Conservation (phyloP, 495 filamentous ascomycete genomes). For the Filosporella fistucella region DNA sequence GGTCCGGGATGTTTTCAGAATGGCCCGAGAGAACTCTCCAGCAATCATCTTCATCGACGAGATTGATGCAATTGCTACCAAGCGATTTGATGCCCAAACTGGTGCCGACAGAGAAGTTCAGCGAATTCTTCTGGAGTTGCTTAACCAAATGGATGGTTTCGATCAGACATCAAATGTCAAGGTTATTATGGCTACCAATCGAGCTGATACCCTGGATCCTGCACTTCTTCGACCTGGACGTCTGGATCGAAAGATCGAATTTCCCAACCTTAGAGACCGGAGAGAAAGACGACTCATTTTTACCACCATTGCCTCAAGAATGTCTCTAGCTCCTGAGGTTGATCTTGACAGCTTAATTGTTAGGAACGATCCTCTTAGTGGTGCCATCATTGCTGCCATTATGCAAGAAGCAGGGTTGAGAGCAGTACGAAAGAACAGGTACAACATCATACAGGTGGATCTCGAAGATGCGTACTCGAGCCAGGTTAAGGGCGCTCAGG, state of each 20-base stretch:
- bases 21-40: constrained; percentile 97
- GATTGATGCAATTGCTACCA: constrained; percentile 97
- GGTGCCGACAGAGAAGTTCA: constrained; percentile 97
- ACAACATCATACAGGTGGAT: constrained; percentile 96
- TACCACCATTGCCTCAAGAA: constrained; percentile 90
- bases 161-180: constrained; percentile 98
- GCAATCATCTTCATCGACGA: constrained; percentile 99
- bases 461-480: constrained; percentile 93
- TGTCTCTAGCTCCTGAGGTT: constrained; percentile 94
- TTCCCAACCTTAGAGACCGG: constrained; percentile 84
- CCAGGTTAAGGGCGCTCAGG: constrained; percentile 86
- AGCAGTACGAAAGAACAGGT: constrained; percentile 95
- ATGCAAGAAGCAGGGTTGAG: constrained; percentile 98
- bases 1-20: constrained; percentile 98
- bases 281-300: constrained; percentile 95
- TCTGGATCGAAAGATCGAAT: constrained; percentile 97
- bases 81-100: constrained; percentile 97
- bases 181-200: constrained; percentile 99
- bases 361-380: constrained; percentile 90
- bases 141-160: constrained; percentile 99
- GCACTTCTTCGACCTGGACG: constrained; percentile 91
- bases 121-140: constrained; percentile 91
- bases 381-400: constrained; percentile 95
- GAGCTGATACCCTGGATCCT: constrained; percentile 93
- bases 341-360: constrained; percentile 94